These are phyloP conservation scores for Domatiomyces globalis DNA, from an alignment of 2,329 filamentous ascomycete species.

Conservation along the genomic window DNA sequence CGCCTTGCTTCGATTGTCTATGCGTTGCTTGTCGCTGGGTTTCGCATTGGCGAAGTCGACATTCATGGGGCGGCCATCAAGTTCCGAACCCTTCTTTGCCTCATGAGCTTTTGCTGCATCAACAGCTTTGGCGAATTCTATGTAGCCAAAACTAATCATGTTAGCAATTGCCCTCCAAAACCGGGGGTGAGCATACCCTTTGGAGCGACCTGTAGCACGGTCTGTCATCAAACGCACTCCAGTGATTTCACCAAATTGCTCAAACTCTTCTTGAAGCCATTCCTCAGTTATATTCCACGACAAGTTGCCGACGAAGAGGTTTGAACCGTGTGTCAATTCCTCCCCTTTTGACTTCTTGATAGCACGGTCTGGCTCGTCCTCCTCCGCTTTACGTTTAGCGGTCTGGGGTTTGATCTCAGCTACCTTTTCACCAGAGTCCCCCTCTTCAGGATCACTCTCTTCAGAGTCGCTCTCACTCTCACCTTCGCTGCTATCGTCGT, in stretches of 20 bases:
- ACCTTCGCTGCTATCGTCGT: constrained; percentile 16
- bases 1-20: constrained; percentile 36
- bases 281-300: constrained; percentile 85
- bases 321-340: constrained; percentile 38
- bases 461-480: constrained; percentile 19
- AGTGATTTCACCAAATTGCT: constrained; percentile 58
- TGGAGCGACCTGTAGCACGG: constrained; percentile 65
- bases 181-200: constrained; percentile 42
- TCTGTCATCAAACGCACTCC: constrained; percentile 72
- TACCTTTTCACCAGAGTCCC: constrained; percentile 19
- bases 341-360: constrained; percentile 43
- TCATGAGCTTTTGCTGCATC: constrained; percentile 58
- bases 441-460: constrained; percentile 17
- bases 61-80: constrained; percentile 63
- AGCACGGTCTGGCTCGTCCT: constrained; percentile 25
- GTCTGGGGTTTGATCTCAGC: constrained; percentile 14
- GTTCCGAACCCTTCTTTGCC: constrained; percentile 57
- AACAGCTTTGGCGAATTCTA: constrained; percentile 61
- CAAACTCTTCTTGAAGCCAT: constrained; percentile 65
- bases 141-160: constrained; percentile 59
- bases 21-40: constrained; percentile 45
- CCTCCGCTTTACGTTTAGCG: constrained; percentile 36
- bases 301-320: constrained; percentile 79
- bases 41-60: constrained; percentile 63
- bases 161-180: constrained; percentile 16